Percentiles rank a stretch among this genome's conserved stretches.
These are phyloP conservation scores for Arabis alpina DNA, from an alignment of 345 rosid species.

Conservation along the genomic window DNA sequence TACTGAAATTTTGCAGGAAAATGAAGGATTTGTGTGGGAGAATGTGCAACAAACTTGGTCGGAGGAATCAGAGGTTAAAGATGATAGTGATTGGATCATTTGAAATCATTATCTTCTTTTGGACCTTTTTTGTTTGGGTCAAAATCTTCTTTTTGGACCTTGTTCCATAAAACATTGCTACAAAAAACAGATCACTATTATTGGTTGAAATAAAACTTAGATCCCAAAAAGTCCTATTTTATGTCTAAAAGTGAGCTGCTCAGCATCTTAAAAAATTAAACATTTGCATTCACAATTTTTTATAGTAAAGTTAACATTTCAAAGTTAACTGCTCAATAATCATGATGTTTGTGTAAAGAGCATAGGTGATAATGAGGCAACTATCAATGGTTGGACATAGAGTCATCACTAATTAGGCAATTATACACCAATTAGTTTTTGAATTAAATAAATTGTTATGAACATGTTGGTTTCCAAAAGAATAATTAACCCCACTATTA, in stretches of 20 bases:
- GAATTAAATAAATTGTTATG: background rate
- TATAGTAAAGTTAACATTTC: too few species aligned
- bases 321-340: background rate
- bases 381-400: conserved; percentile 1
- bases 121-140: too few species aligned
- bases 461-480: background rate
- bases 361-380: background rate
- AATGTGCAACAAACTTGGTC: conserved; percentile 78
- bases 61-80: conserved; percentile 52
- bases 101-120: background rate
- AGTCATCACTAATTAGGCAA: background rate
- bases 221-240: conserved; percentile 5
- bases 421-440: background rate
- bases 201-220: conserved; percentile 22
- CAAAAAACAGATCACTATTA: background rate
- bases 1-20: conserved; percentile 44
- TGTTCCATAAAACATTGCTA: background rate
- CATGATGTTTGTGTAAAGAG: background rate
- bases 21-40: conserved; percentile 49
- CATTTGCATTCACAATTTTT: too few species aligned
- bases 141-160: background rate
- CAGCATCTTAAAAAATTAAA: background rate
- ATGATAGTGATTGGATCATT: conserved; percentile 53
- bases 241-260: background rate
- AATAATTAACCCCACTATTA: background rate